Evolutionary conservation across 257 asterid species (phyloP), one percentile per base, ranked within the genome.

Genomic region (Echium plantagineum): DNA sequence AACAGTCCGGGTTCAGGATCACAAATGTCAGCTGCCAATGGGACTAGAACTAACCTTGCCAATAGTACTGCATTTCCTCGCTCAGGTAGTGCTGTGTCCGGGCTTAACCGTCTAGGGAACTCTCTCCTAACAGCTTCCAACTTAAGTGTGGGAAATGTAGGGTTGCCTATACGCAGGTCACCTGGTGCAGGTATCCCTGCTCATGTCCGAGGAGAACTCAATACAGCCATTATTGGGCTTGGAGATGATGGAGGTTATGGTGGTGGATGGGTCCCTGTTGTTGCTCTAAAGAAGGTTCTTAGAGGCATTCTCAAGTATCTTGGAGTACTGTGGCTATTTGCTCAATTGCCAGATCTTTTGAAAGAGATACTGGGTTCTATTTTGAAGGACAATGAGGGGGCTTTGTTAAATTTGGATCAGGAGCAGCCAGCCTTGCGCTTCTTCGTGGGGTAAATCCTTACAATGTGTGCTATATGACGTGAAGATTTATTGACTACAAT

Each of bases 221-320:
- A 93, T 72, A 89, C 99, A 52, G 99, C 99, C 63, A 93, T 93
- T 66, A 89, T 93, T 72, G 99, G 99, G 19, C 99, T 93, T 64
- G 97, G 99, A 46, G 97, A 93, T 71, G 99, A 93, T 78, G 99
- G 99, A 47, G 99, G 99, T 69, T 93, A 93, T 73, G 99, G 99
- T 63, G 99, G 99, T 63, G 97, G 99, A 66, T 93, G 99, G 99
- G 96, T 93, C 64, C 99, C 97, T 66, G 89, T 89, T 48, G 96
- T 85, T 67, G 97, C 99, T 52, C 95, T 89, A 51, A 93, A 89
- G 74, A 93, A 93, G 80, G 99, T 89, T 55, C 96, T 93, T 63
- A 78, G 99, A 64, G 97, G 96, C 63, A 86, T 86, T 77, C 96
- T 93, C 17, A 93, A 93, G 79, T 89, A 93, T 72, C 99, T 93